phyloP scores from a whole-genome alignment of 768 basidiomycete genomes.

The Lentinus brumalis region DNA sequence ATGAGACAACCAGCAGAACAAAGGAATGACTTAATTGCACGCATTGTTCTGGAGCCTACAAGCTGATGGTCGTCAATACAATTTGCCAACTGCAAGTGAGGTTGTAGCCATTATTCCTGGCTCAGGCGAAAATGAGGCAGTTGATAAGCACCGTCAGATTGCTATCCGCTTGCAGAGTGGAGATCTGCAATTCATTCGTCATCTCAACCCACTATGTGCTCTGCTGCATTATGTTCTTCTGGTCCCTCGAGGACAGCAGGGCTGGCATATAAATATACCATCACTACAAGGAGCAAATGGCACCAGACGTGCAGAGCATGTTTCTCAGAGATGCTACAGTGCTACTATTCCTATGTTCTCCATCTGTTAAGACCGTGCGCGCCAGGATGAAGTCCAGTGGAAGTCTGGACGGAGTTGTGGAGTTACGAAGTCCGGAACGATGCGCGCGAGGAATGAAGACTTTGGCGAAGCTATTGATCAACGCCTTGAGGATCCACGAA shows the following conservation, averaged over 20 bases:
- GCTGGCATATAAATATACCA: constrained; percentile 37
- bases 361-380: too few relatives aligned
- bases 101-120: not conserved
- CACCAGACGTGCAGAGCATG: constrained; percentile 9
- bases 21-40: not conserved
- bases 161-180: constrained; percentile 27
- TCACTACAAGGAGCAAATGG: not conserved
- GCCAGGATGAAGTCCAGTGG: too few relatives aligned
- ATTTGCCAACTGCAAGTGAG: constrained; percentile 40
- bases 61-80: constrained; percentile 41
- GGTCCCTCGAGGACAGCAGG: constrained; percentile 42
- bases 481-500: too few relatives aligned
- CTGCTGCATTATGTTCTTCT: constrained; percentile 47
- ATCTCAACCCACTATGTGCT: constrained; percentile 38
- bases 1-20: too few relatives aligned
- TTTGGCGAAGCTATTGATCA: too few relatives aligned
- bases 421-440: too few relatives aligned
- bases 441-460: too few relatives aligned
- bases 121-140: not conserved
- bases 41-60: constrained; percentile 8
- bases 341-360: constrained; percentile 37
- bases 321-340: constrained; percentile 32
- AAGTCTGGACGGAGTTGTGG: too few relatives aligned
- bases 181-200: constrained; percentile 34
- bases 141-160: constrained; percentile 34